Evolutionary conservation across 306 rosid species (phyloP), one percentile per base, ranked within the genome.

Genomic region (Rosa lucieae): DNA sequence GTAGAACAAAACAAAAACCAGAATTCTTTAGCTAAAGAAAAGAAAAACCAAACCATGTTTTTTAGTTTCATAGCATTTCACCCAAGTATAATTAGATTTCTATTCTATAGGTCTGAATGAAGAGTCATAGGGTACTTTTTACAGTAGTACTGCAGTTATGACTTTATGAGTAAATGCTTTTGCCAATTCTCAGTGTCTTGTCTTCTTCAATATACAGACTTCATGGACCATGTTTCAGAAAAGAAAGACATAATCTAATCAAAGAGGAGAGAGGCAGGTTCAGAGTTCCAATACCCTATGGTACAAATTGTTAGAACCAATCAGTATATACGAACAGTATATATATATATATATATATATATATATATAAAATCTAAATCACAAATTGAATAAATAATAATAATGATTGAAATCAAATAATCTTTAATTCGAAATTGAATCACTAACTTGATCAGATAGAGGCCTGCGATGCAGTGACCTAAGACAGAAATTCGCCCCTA

Each of bases 181-280:
- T 65, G 11, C 46, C 46, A 20, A 67, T 8, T 67, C 44, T 65
- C 48, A 39, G 49, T 18, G 49, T 37, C 7, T 67, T 43, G 72
- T 67, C 49, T 67, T 67, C 49, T 67, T 67, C 48, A 67, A 15
- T 8, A 40, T 18, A 39, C 48, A 17, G 72, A 17, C 48, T 67
- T 43, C 29, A 63, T 37, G 49, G 71, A 39, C 72, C 72, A 9
- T 67, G 49, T 18, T 67, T 67, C 72, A 67, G 48, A 67, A 37
- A 63, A 17, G 18, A 58, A 58, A 58, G 5, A 58, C 12, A n/a
- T 32, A 32, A 32, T 32, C 37, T n/a, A 58, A n/a, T 58, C 29
- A 20, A 58, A 21, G 10, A 4, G 59, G 32, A 32, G 67, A 61
- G 18, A 65, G 11, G 21, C 40, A 14, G 70, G 44, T 32, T 65